Percentiles rank a stretch among this genome's conserved stretches.
Evolutionary conservation across 768 basidiomycete genomes (phyloP).

Genomic region (Galerina marginata): DNA sequence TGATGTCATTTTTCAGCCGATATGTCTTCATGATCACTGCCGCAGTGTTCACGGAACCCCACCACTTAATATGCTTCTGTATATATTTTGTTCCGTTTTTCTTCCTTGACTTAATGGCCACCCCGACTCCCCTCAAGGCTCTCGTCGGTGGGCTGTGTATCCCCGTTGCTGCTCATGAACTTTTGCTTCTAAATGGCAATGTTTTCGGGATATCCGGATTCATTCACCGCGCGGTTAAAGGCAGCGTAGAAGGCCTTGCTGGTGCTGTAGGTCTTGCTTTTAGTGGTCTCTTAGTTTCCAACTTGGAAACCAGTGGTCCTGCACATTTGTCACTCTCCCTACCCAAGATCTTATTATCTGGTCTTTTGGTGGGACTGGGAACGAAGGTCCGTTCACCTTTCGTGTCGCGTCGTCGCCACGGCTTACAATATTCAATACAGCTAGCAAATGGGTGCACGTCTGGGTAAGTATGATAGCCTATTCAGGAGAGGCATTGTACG

Average conservation of each 20-base stretch:
- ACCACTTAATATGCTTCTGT: conserved; percentile 1
- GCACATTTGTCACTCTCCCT: conserved; percentile 29
- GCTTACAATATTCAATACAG: conserved; percentile 33
- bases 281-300: conserved; percentile 51
- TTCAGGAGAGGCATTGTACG: not conserved
- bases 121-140: conserved; percentile 54
- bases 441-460: conserved; percentile 70
- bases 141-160: conserved; percentile 61
- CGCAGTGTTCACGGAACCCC: not conserved
- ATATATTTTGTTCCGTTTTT: conserved; percentile 1
- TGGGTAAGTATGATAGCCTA: conserved; percentile 42
- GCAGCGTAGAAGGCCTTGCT: conserved; percentile 45
- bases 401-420: not conserved
- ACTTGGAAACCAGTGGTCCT: conserved; percentile 43
- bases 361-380: conserved; percentile 62
- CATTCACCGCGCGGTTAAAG: conserved; percentile 53
- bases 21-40: conserved; percentile 19
- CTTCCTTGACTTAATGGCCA: conserved; percentile 34
- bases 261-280: conserved; percentile 52
- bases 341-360: conserved; percentile 46
- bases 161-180: conserved; percentile 54
- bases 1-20: conserved; percentile 11
- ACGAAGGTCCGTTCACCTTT: conserved; percentile 47
- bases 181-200: conserved; percentile 58
- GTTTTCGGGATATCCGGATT: conserved; percentile 69